phyloP scores from a whole-genome alignment of 371 early-diverging fungal species.

The Hamiltosporidium tvaerminnensis region DNA sequence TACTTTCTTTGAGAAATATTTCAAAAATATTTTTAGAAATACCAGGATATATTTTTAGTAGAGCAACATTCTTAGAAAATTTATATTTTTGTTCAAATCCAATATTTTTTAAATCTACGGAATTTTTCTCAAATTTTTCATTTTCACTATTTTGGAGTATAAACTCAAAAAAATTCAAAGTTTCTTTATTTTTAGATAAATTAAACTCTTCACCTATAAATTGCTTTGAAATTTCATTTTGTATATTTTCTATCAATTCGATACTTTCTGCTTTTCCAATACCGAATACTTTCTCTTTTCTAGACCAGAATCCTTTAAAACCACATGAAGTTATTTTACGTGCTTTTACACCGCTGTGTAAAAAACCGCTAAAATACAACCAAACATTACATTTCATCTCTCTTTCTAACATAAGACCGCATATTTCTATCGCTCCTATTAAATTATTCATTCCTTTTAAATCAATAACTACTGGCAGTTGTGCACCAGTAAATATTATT shows the following conservation, averaged over 20 bases:
- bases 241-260: too few relatives aligned
- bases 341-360: background rate
- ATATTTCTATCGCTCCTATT: background rate
- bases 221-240: too few relatives aligned
- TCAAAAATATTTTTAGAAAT: background rate
- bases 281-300: background rate
- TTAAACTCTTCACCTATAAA: too few relatives aligned
- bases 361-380: background rate
- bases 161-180: too few relatives aligned
- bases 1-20: background rate
- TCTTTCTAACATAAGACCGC: background rate
- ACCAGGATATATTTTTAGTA: background rate
- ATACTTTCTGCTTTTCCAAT: too few relatives aligned
- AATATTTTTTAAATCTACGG: background rate
- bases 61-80: background rate
- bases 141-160: background rate
- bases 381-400: background rate
- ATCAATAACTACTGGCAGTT: background rate
- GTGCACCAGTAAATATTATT: background rate
- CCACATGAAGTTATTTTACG: background rate
- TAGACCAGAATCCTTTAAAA: background rate
- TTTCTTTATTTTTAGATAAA: too few relatives aligned
- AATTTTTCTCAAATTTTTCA: background rate
- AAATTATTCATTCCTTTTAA: background rate
- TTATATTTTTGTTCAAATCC: too few relatives aligned